Percentiles rank a stretch among this genome's conserved stretches.
Evolutionary conservation across 495 filamentous ascomycete species (phyloP).

Genomic region (Aspergillus ellipticus): DNA sequence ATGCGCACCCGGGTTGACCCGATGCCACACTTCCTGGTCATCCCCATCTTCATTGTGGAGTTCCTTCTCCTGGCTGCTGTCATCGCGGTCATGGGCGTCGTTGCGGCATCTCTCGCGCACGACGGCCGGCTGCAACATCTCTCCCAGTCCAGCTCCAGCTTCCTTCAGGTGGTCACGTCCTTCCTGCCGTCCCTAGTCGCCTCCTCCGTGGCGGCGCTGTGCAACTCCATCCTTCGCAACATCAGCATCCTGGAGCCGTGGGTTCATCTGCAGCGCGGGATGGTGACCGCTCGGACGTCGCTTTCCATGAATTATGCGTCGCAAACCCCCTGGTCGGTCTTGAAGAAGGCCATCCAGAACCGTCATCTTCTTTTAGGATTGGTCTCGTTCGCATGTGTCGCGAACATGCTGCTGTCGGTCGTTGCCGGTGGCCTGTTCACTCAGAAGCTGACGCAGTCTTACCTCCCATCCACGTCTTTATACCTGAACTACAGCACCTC

Average conservation of each 20-base stretch:
- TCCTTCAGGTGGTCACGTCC: constrained; percentile 35
- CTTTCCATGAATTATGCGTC: constrained; percentile 38
- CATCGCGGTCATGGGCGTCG: constrained; percentile 34
- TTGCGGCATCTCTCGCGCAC: constrained; percentile 28
- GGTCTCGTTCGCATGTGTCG: constrained; percentile 33
- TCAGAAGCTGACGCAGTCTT: constrained; percentile 31
- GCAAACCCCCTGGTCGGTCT: constrained; percentile 33
- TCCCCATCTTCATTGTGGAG: constrained; percentile 40
- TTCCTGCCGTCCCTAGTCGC: constrained; percentile 38
- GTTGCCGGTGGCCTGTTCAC: constrained; percentile 39
- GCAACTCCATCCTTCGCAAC: constrained; percentile 40
- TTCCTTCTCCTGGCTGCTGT: constrained; percentile 33
- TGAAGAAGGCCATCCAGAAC: constrained; percentile 31
- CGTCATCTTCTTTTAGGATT: constrained; percentile 30
- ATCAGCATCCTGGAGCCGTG: constrained; percentile 41
- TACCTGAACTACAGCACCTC: constrained; percentile 35
- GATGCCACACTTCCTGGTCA: constrained; percentile 38
- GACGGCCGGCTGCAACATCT: constrained; percentile 35
- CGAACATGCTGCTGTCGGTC: constrained; percentile 33
- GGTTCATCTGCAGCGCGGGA: constrained; percentile 42
- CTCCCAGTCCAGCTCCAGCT: constrained; percentile 35
- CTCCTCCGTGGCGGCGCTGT: constrained; percentile 33
- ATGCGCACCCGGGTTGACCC: constrained; percentile 29
- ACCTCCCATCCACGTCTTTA: constrained; percentile 22
- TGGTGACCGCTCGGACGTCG: constrained; percentile 26